phyloP scores from a whole-genome alignment of 495 filamentous ascomycete species.

The Choiromyces venosus region DNA sequence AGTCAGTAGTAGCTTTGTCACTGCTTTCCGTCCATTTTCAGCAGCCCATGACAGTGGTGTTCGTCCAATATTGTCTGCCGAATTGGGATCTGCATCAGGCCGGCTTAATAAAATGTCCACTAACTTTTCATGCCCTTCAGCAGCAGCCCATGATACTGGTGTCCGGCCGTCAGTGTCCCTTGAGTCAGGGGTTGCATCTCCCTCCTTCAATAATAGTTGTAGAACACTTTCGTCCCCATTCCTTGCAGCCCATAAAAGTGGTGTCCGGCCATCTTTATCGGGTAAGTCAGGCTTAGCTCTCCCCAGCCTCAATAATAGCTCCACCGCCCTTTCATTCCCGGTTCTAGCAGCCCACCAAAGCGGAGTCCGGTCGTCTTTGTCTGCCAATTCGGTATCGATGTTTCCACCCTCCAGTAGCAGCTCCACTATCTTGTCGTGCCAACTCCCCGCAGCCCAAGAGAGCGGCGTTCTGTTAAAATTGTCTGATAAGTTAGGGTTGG shows the following conservation, averaged over 20 bases:
- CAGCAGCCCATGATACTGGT: conserved; percentile 13
- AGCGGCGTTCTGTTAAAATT: background rate
- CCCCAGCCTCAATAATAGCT: no score
- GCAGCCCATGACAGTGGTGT: conserved; percentile 54
- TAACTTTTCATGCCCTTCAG: conserved; percentile 4
- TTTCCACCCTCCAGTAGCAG: background rate
- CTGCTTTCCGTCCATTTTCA: conserved; percentile 49
- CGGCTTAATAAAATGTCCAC: conserved; percentile 13
- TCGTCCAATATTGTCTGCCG: conserved; percentile 46
- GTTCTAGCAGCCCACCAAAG: no score
- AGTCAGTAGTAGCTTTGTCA: conserved; percentile 49
- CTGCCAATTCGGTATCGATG: background rate
- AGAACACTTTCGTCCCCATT: conserved; percentile 11
- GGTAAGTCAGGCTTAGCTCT: no score
- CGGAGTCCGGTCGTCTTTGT: no score
- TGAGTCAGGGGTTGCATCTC: background rate
- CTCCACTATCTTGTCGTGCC: background rate
- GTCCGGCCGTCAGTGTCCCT: background rate
- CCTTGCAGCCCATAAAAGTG: conserved; percentile 7
- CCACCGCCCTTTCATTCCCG: no score
- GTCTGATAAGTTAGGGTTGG: conserved; percentile 2
- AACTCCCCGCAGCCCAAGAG: background rate
- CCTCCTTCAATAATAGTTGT: conserved; percentile 21
- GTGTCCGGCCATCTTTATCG: conserved; percentile 6
- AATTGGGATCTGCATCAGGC: conserved; percentile 43